Base-by-base conservation (phyloP, 768 basidiomycete species). In the Leucocoprinus sp. region DNA sequence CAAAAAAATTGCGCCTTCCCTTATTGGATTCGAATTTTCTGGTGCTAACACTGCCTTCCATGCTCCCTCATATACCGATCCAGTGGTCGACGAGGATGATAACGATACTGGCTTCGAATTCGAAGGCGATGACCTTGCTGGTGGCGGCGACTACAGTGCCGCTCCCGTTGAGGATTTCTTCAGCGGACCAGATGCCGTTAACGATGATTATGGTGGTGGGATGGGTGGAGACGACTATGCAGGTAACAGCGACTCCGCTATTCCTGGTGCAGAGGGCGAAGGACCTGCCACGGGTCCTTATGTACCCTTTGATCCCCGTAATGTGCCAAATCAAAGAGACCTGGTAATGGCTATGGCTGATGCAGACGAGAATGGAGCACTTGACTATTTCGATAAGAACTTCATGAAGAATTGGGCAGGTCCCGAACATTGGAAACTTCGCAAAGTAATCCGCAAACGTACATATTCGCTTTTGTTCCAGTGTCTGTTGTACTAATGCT, bases 341-440 rank as follows among this genome's bases (percentile, higher is more conserved):
- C 68, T 95, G 22, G 76, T 93, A 40, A 76, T 97, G 74, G 88
- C 88, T 0, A 87, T 96, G 81, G 79, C 78, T 2, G 78, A 80
- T 40, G 75, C 67, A 2, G 68, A 74, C 51, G 73, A 70, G n/a
- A 70, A 67, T 3, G 79, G 73, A 2, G 75, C 72, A 46, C 78
- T 86, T 46, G 92, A 93, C 55, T 96, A 95, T 62, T 96, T 98
- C 58, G 93, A 98, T 61, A 75, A 82, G 55, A 79, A 70, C 50
- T 74, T 87, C 56, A 70, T 82, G 55, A 95, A 89, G 72, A 95
- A 95, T 54, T 99, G 96, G 96, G 96, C 96, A 3, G 96, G 96
- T 0, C 93, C 93, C 6, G 91, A 98, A 63, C 96, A 99, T 59
- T 99, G 96, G 95, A 98, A 95, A 60, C 62, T 98, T 57, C 70